Evolutionary conservation across 805 yeast genomes (phyloP).

Genomic region (Teunomyces stri): DNA sequence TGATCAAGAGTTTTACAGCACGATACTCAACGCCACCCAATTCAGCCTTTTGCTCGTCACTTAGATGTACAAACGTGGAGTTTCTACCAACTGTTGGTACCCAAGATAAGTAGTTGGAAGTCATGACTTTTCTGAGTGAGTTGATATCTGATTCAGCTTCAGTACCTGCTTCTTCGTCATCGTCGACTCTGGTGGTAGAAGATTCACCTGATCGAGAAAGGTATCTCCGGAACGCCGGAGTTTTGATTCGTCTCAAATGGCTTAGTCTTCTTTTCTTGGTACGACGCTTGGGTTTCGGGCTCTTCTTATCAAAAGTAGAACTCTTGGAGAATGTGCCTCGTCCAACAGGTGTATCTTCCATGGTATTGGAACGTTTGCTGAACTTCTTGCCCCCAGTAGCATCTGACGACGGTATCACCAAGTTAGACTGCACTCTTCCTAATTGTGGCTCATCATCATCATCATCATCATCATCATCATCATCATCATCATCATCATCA

Average conservation of each 20-base stretch:
- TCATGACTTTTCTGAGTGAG: conserved; percentile 31
- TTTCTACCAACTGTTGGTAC: conserved; percentile 90
- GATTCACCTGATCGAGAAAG: conserved; percentile 14
- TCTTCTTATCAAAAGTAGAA: conserved; percentile 49
- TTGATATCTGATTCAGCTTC: conserved; percentile 9
- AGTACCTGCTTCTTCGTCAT: conserved; percentile 17
- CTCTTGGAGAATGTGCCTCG: conserved; percentile 25
- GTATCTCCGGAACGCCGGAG: conserved; percentile 9
- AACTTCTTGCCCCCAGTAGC: conserved; percentile 32
- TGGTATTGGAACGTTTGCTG: conserved; percentile 46
- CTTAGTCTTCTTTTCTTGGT: conserved; percentile 4
- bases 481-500: conserved; percentile 10
- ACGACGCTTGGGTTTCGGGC: conserved; percentile 3
- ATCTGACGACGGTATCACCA: conserved; percentile 34
- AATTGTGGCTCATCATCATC: conserved; percentile 8
- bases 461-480: conserved; percentile 13
- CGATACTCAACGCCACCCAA: conserved; percentile 97
- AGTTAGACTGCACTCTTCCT: conserved; percentile 29
- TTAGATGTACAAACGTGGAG: conserved; percentile 81
- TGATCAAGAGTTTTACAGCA: conserved; percentile 73
- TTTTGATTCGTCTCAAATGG: conserved; percentile 7
- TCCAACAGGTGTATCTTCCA: conserved; percentile 34
- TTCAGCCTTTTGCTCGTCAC: conserved; percentile 85
- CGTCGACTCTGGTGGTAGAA: conserved; percentile 6
- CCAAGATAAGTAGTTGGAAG: conserved; percentile 79